A percentile compares a stretch with the other conserved stretches of the same genome.
phyloP scores from a whole-genome alignment of 768 basidiomycete species.

The Pleurotus cornucopiae region DNA sequence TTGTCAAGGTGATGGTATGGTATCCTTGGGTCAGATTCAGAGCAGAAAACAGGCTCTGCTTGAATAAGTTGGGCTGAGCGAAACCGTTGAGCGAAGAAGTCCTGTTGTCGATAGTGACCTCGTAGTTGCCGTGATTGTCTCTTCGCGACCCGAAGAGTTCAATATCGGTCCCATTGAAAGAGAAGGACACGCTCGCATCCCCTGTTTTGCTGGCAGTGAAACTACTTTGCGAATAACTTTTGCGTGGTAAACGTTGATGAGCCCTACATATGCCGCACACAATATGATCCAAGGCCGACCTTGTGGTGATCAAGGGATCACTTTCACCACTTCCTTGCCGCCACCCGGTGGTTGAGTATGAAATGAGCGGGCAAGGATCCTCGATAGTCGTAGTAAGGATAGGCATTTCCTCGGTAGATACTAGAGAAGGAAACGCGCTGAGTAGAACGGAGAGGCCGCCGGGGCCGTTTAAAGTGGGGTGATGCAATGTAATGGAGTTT shows the following conservation, averaged over 20 bases:
- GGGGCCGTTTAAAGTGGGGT: not conserved
- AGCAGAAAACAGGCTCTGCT: slow-evolving; percentile 24
- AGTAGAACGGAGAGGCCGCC: slow-evolving; percentile 1
- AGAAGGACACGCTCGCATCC: slow-evolving; percentile 20
- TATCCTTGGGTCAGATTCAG: slow-evolving; percentile 20
- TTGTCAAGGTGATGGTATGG: slow-evolving; percentile 23
- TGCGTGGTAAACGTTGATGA: not conserved
- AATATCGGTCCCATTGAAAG: slow-evolving; percentile 29
- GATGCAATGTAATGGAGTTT: too few relatives aligned
- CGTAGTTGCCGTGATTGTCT: slow-evolving; percentile 10
- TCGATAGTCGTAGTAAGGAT: slow-evolving; percentile 27
- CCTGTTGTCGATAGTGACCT: slow-evolving; percentile 2
- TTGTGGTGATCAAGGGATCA: slow-evolving; percentile 18
- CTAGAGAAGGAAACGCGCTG: not conserved
- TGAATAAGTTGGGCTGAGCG: slow-evolving; percentile 16
- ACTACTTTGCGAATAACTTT: slow-evolving; percentile 33
- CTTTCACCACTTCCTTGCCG: slow-evolving; percentile 13
- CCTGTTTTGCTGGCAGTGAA: slow-evolving; percentile 26
- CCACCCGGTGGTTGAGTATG: slow-evolving; percentile 16
- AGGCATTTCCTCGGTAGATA: slow-evolving; percentile 19
- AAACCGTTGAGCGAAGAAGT: slow-evolving; percentile 16
- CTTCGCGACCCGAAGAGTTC: slow-evolving; percentile 8
- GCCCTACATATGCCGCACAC: too few relatives aligned
- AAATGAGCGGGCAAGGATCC: slow-evolving; percentile 27
- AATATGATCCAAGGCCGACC: not conserved